phyloP scores from a whole-genome alignment of 345 rosid species.

The Carallia brachiata region DNA sequence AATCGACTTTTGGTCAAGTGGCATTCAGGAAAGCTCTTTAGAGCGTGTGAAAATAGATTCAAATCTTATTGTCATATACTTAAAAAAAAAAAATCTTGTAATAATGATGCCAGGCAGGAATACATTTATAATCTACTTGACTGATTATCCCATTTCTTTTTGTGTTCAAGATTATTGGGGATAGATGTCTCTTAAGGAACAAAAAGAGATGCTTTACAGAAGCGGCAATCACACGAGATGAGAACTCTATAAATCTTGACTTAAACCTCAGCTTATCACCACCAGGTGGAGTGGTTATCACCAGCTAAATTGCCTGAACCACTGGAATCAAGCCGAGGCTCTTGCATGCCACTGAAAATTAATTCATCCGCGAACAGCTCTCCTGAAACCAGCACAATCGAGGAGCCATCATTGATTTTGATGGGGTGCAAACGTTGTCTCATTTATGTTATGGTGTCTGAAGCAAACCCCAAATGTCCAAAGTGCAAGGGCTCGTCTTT shows the following conservation, averaged over 20 bases:
- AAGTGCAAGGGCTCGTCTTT: slow-evolving; percentile 21
- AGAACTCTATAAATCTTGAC: slow-evolving; percentile 1
- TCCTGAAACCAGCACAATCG: not conserved
- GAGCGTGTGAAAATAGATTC: no score
- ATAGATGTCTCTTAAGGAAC: not conserved
- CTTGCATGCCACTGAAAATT: slow-evolving; percentile 14
- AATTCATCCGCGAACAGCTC: not conserved
- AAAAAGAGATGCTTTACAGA: not conserved
- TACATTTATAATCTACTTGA: not conserved
- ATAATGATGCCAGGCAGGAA: no score
- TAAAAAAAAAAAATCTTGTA: no score
- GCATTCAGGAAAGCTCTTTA: no score
- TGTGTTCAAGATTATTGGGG: not conserved
- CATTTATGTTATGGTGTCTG: slow-evolving; percentile 37
- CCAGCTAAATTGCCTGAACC: not conserved
- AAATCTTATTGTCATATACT: no score
- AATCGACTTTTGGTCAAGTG: no score
- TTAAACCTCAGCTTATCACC: slow-evolving; percentile 16
- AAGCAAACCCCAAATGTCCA: slow-evolving; percentile 31
- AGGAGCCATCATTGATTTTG: slow-evolving; percentile 20
- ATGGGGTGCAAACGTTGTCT: slow-evolving; percentile 36
- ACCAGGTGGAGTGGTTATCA: not conserved
- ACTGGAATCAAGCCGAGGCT: not conserved
- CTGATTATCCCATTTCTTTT: no score
- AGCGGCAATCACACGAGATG: not conserved